Percentiles rank a stretch among this genome's conserved stretches.
These are phyloP conservation scores for Nemania abortiva DNA, from an alignment of 2,329 filamentous ascomycete species.

Conservation along the genomic window DNA sequence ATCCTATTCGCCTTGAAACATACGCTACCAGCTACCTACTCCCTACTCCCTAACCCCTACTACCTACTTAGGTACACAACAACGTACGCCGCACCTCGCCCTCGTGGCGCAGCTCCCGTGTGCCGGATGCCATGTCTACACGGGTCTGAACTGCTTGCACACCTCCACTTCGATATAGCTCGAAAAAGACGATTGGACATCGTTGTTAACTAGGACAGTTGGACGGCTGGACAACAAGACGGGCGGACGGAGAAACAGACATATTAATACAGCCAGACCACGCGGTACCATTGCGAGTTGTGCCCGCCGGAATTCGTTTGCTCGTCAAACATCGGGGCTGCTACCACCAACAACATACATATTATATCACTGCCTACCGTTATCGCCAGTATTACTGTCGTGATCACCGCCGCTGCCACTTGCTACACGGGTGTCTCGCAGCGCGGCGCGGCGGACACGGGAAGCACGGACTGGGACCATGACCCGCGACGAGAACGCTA, in stretches of 20 bases:
- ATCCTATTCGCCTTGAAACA: slow-evolving; percentile 24
- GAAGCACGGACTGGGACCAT: slow-evolving; percentile 51
- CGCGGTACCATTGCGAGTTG: too few relatives aligned
- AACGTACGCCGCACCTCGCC: not conserved
- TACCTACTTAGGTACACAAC: not conserved
- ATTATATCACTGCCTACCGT: not conserved
- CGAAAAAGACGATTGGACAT: not conserved
- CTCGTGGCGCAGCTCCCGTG: not conserved
- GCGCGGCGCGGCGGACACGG: slow-evolving; percentile 21
- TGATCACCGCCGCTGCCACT: not conserved
- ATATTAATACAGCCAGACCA: too few relatives aligned
- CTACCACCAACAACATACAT: not conserved
- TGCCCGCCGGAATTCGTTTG: too few relatives aligned
- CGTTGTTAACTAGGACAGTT: too few relatives aligned
- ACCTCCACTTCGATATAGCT: not conserved
- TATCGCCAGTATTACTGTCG: not conserved
- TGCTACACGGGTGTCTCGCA: slow-evolving; percentile 9
- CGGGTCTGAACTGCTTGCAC: not conserved
- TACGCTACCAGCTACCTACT: not conserved
- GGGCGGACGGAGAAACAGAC: too few relatives aligned
- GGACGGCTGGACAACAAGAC: too few relatives aligned
- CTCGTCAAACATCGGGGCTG: too few relatives aligned
- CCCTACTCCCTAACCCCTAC: too few relatives aligned
- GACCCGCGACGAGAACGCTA: slow-evolving; percentile 54
- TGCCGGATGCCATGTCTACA: not conserved